Evolutionary conservation across 257 asterid genomes (phyloP), one percentile per base, ranked within the genome.

Genomic region (Jasminum sambac): DNA sequence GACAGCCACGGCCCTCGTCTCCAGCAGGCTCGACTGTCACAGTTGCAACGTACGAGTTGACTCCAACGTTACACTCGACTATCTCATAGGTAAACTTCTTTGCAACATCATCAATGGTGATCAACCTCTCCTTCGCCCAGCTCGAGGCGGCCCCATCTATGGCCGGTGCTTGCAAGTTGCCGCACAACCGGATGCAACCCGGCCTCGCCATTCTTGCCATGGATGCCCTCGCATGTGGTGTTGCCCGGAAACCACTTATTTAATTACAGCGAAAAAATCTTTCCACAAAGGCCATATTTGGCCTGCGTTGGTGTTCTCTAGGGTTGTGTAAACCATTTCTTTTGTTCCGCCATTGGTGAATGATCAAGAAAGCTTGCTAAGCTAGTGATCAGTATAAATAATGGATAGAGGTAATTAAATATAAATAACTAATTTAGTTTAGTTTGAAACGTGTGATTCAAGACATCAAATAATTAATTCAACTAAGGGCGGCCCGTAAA

Each of bases 221-320:
- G 77, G 79, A 89, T 73, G 25, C 93, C 96, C 6, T 79, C 70
- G 50, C 88, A 79, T 50, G 72, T 72, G n/a, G 91, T 36, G 21
- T 87, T 92, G 77, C 86, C 83, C 37, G 90, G 86, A 50, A 89
- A 91, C 86, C 92, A 91, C 74, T 84, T 83, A 76, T 79, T 65
- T 0, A n/a, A n/a, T n/a, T n/a, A 91, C 75, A 43, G 95, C 89
- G 42, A 84, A 91, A 64, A 91, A 87, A 66, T 89, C 93, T 30
- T 71, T 39, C 25, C 84, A 74, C 21, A 86, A 73, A 5, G 85
- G 84, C 96, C 95, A 91, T 59, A 91, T 84, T 79, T 86, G 91
- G 61, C 78, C 74, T 6, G 88, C 74, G 3, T 36, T 72, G 37
- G 87, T 89, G 19, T 74, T 81, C 55, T 72, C 55, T 24, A 87